Base-by-base conservation (phyloP, 176 grass and related monocot species). In the Typha latifolia region DNA sequence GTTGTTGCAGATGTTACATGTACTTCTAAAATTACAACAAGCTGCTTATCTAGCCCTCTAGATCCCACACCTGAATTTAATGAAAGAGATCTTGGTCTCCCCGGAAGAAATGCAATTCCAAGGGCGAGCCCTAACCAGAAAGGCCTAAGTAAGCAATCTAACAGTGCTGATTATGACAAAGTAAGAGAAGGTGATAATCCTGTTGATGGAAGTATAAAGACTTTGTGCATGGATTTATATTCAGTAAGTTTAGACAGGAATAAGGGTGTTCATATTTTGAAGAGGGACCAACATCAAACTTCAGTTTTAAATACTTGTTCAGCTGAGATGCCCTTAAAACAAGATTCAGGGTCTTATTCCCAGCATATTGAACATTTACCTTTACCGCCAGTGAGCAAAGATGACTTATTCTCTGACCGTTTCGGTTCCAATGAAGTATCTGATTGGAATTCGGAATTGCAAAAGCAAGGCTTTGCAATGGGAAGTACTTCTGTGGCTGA, bases 161-260 rank as follows among this genome's bases (percentile, higher is more conserved):
- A 62, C 74, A 62, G 53, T 66, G 62, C 56, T 74, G 80, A 12
- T 48, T 23, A 16, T 14, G 70, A 69, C 14, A 68, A 49, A 63
- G 14, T 74, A 71, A 49, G 22, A 3, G 62, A 55, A 55, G 68
- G 76, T 78, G 43, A 63, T 84, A 64, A 51, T 79, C 51, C 70
- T 71, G 24, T 66, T 48, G 31, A 75, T 55, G 65, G 34, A 21
- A 73, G 51, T 67, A 68, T 66, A 7, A 62, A 85, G 47, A 81
- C 67, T 66, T 48, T 92, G 51, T 79, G 74, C 71, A 21, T 47
- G 31, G 51, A 63, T 61, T 69, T 92, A 32, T 84, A 81, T 68
- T 89, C 83, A 71, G 63, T 90, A 49, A 75, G 49, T 53, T 64
- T 87, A 82, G 86, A 82, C 70, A 72, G 32, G 68, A 74, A 73